Percentiles rank a stretch among this genome's conserved stretches.
Evolutionary conservation across 1,284 basidiomycete genomes (phyloP).

Genomic region (Marasmius sp.): DNA sequence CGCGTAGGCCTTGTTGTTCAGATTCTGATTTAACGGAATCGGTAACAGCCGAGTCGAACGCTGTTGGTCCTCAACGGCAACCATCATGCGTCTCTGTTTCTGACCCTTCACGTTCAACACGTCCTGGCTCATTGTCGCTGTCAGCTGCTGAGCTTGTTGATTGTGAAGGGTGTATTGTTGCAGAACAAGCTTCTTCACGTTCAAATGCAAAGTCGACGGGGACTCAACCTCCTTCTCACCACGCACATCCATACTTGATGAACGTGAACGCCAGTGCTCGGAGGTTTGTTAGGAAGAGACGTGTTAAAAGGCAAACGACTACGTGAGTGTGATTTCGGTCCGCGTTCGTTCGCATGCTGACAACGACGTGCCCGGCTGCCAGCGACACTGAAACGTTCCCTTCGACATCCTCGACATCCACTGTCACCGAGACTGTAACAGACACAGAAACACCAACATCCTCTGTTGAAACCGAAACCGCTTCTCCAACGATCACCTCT

Average conservation of each 20-base stretch:
- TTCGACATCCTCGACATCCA: too few species aligned
- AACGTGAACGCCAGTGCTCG: too few species aligned
- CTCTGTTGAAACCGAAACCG: neutral
- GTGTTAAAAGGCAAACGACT: too few species aligned
- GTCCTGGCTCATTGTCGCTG: neutral
- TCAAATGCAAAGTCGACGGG: too few species aligned
- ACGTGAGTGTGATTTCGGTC: too few species aligned
- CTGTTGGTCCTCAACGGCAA: neutral
- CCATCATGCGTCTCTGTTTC: neutral
- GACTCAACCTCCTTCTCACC: too few species aligned
- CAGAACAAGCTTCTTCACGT: neutral
- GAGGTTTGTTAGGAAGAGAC: too few species aligned
- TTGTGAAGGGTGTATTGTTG: neutral
- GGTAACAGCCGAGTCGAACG: neutral
- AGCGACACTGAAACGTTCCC: too few species aligned
- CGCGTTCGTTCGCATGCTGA: too few species aligned
- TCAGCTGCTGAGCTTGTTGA: neutral
- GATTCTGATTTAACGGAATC: neutral
- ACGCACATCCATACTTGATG: too few species aligned
- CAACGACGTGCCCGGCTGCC: too few species aligned
- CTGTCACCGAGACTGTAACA: neutral
- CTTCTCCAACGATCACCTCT: neutral
- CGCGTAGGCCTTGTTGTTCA: neutral
- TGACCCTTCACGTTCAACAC: neutral
- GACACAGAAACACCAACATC: neutral